Percentiles rank a stretch among this genome's conserved stretches.
Conservation (phyloP, 352 stramenopile genomes). For the Phytopythium vexans region DNA sequence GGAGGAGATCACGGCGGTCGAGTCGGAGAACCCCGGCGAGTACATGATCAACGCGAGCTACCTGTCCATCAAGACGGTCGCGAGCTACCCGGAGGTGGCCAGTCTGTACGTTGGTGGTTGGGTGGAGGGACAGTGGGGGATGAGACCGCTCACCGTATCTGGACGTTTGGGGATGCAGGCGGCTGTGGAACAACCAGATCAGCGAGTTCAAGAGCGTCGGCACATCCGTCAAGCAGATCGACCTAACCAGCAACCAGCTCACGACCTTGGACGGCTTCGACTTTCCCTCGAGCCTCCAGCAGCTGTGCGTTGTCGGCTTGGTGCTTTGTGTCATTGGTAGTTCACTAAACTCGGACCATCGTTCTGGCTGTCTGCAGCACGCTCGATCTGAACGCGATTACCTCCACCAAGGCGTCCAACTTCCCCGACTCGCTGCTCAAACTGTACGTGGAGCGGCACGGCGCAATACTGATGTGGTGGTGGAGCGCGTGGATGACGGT, state of each 20-base stretch:
- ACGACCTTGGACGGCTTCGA: constrained; percentile 16
- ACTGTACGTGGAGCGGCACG: constrained; percentile 6
- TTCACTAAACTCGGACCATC: background rate
- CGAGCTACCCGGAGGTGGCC: constrained; percentile 12
- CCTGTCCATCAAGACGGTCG: constrained; percentile 8
- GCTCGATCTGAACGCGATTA: constrained; percentile 14
- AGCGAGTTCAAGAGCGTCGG: constrained; percentile 24
- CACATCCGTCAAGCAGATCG: constrained; percentile 34
- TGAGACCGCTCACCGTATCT: no score
- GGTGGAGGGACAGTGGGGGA: background rate
- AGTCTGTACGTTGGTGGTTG: constrained; percentile 15
- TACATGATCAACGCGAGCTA: constrained; percentile 7
- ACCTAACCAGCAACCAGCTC: constrained; percentile 32
- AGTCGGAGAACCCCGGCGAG: constrained; percentile 5
- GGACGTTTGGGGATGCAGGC: constrained; percentile 15
- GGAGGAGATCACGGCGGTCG: background rate
- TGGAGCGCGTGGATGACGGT: no score
- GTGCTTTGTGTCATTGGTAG: background rate
- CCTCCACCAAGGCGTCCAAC: constrained; percentile 5
- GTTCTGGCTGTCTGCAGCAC: background rate
- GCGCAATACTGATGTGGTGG: background rate
- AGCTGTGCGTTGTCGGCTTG: constrained; percentile 13
- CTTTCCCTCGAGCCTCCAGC: constrained; percentile 20
- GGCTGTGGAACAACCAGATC: constrained; percentile 47
- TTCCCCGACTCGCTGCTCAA: constrained; percentile 9